Base-by-base conservation (phyloP, 176 grass and related monocot species). In the Poa annua region DNA sequence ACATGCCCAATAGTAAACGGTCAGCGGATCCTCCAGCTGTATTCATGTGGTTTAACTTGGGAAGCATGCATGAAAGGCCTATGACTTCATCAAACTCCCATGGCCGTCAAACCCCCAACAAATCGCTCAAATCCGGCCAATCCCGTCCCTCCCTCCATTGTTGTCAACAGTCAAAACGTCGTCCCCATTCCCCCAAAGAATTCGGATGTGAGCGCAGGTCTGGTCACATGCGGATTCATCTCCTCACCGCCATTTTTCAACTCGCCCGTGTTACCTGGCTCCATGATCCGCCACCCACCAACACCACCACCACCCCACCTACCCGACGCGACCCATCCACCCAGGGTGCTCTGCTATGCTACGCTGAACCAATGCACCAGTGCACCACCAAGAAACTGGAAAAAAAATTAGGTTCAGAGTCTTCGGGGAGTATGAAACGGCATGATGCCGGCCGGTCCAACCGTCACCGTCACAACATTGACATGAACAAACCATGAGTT, bases 231-330 rank as follows among this genome's bases (percentile, higher is more conserved):
- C 41, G n/a, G n/a, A 26, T 72, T 26, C 3, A 41, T 47, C 42
- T 34, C 63, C 25, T 47, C 71, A 51, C 71, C 47, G 3, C 21
- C 6, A 20, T 60, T 77, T 71, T 77, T 81, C 49, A 89, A 29
- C 44, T 55, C 26, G 45, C 25, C 15, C 84, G 84, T 79, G 66
- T 51, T 60, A 79, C 66, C 74, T 64, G 66, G 84, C 61, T 86
- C 74, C 83, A 66, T 74, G 84, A 90, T 86, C 73, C 88, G 7
- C 84, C 82, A 61, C 83, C 87, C 77, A 81, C 74, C 65, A 77
- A 2, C 79, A 49, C 50, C 80, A 61, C 42, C 86, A 73, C 69
- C 69, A 48, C 42, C 66, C 42, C 16, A 52, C 71, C 71, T 19
- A 19, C 71, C 47, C 47, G 71, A 34, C 47, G 70, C 4, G 14